phyloP scores from a whole-genome alignment of 169 alveolate species.

The Babesia ovata region DNA sequence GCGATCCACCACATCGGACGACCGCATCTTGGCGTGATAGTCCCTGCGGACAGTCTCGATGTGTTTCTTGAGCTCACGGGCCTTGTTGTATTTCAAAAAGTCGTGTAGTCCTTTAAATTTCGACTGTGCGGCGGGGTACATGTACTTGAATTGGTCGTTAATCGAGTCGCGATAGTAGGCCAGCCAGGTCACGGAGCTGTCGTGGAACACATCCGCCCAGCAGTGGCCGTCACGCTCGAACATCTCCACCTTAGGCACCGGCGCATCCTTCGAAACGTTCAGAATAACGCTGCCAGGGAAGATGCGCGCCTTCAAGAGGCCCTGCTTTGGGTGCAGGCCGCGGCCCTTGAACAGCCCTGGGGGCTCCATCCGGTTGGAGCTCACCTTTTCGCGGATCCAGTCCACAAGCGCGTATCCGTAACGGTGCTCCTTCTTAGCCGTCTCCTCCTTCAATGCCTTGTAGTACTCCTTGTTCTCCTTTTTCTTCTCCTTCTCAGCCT shows the following conservation, averaged over 20 bases:
- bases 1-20: slow-evolving; percentile 85
- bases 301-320: slow-evolving; percentile 86
- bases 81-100: slow-evolving; percentile 95
- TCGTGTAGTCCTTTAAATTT: slow-evolving; percentile 95
- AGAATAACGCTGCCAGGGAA: slow-evolving; percentile 93
- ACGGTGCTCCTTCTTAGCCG: slow-evolving; percentile 73
- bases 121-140: slow-evolving; percentile 93
- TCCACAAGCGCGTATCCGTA: slow-evolving; percentile 83
- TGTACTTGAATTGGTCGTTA: slow-evolving; percentile 90
- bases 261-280: slow-evolving; percentile 93
- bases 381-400: slow-evolving; percentile 90
- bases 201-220: slow-evolving; percentile 96
- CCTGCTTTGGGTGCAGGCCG: slow-evolving; percentile 99
- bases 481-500: slow-evolving; percentile 79
- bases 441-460: slow-evolving; percentile 78
- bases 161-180: slow-evolving; percentile 93
- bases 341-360: slow-evolving; percentile 99
- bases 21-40: slow-evolving; percentile 86
- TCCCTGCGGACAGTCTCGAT: slow-evolving; percentile 29
- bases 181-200: slow-evolving; percentile 95
- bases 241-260: slow-evolving; percentile 91
- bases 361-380: slow-evolving; percentile 93
- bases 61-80: slow-evolving; percentile 86
- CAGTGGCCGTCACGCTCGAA: slow-evolving; percentile 93
- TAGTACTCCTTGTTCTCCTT: slow-evolving; percentile 84